Evolutionary conservation across 2,329 filamentous ascomycete genomes (phyloP), one percentile per base, ranked within the genome.

Genomic region (Epichloe brachyelytri): DNA sequence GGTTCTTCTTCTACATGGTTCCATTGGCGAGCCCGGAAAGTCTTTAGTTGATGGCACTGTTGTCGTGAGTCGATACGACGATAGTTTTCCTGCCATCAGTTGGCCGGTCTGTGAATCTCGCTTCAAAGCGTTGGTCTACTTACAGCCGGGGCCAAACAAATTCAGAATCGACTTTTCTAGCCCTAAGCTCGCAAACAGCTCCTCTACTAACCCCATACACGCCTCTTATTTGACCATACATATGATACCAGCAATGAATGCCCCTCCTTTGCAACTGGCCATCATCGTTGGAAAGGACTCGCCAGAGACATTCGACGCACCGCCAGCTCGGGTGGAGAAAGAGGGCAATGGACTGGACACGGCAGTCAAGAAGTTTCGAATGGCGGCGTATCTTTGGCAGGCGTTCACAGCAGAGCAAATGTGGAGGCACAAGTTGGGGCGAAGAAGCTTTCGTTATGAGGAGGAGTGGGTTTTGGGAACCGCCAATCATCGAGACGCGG

Each of bases 331-430:
- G 46, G 72, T 79, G 51, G 80, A 86, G 65, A 82, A 78, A 58
- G 90, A 95, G 72, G 90, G 88, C 17, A 95, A 95, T 65, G 78
- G 77, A 1, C 64, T 97, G 37, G 83, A 90, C 11, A 81, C 80
- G 7, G 93, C 93, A 0, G 77, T 95, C 48, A 81, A 80, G 60
- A 98, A 98, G 65, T 96, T 93, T 64, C 81, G 90, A 56, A 96
- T 95, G 86, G 85, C 89, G 17, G 91, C 88, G 22, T 96, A 97
- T 64, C 74, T 97, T 14, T 97, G 93, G 90, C 93, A 98, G 65
- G 88, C 90, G 7, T 97, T 95, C 62, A 97, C 91, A 0, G 88
- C 88, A 6, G 93, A 98, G 65, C 90, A 97, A 65, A 97, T 97
- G 91, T 85, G 81, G 65, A 83, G 88, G 55, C 86, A 95, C 64